These are phyloP conservation scores for Chenopodium formosanum DNA, from an alignment of 148 eudicot genomes.

Conservation along the genomic window DNA sequence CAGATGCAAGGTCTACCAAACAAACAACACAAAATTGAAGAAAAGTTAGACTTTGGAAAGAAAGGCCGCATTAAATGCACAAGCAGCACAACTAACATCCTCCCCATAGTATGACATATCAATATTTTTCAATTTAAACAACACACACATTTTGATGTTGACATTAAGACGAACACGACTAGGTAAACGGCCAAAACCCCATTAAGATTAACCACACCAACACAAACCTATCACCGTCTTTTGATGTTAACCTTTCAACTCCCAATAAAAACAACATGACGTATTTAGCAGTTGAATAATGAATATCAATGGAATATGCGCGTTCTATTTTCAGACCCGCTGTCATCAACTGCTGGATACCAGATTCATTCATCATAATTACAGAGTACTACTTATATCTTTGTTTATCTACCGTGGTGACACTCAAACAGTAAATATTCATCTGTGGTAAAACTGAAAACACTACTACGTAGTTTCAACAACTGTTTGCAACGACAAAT, in stretches of 20 bases:
- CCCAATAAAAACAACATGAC: slow-evolving; percentile 17
- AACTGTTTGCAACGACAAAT: too few species aligned
- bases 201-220: background rate
- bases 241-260: slow-evolving; percentile 11
- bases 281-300: slow-evolving; percentile 2
- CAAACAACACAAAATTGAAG: background rate
- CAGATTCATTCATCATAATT: background rate
- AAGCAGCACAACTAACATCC: background rate
- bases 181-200: slow-evolving; percentile 3
- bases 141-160: background rate
- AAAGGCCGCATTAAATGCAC: background rate
- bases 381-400: too few species aligned
- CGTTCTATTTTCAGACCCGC: background rate
- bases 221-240: slow-evolving; percentile 5
- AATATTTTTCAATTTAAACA: background rate
- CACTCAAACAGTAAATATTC: background rate
- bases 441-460: background rate
- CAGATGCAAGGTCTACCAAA: background rate
- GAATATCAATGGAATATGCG: background rate
- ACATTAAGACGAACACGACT: background rate
- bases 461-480: background rate
- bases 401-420: background rate
- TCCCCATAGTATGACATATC: background rate
- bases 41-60: background rate
- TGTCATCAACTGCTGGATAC: background rate